These are phyloP conservation scores for Coprinopsis strossmayeri DNA, from an alignment of 768 basidiomycete species.

Conservation along the genomic window DNA sequence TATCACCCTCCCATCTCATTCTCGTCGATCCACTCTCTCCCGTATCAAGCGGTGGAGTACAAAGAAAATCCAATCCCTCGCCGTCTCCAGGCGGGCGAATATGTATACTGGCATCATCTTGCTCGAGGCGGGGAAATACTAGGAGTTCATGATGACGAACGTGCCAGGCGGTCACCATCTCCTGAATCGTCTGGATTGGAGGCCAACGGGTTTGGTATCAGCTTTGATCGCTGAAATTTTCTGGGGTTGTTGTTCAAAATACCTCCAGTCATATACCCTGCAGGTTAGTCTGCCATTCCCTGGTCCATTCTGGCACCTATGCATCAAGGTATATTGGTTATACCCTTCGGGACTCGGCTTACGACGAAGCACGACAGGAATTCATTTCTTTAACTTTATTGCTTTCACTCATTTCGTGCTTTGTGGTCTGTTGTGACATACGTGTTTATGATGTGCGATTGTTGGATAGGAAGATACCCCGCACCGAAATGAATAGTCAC, in stretches of 20 bases:
- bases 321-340: no score
- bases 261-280: no score
- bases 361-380: no score
- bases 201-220: constrained; percentile 6
- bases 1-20: constrained; percentile 22
- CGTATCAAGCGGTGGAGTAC: constrained; percentile 25
- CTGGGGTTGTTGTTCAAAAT: neutral
- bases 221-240: constrained; percentile 27
- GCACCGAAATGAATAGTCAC: no score
- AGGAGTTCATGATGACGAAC: constrained; percentile 54
- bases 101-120: constrained; percentile 75
- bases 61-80: constrained; percentile 31
- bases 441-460: no score
- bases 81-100: constrained; percentile 50
- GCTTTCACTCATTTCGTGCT: no score
- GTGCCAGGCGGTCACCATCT: constrained; percentile 34
- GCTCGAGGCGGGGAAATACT: constrained; percentile 66
- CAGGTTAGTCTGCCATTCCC: no score
- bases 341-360: no score
- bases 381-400: no score
- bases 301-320: no score
- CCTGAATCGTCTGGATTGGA: constrained; percentile 10
- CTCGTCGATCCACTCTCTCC: constrained; percentile 15
- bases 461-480: no score
- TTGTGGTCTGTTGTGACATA: no score